Base-by-base conservation (phyloP, 1,139 yeast species). In the Lodderomyces orthopsilosis region DNA sequence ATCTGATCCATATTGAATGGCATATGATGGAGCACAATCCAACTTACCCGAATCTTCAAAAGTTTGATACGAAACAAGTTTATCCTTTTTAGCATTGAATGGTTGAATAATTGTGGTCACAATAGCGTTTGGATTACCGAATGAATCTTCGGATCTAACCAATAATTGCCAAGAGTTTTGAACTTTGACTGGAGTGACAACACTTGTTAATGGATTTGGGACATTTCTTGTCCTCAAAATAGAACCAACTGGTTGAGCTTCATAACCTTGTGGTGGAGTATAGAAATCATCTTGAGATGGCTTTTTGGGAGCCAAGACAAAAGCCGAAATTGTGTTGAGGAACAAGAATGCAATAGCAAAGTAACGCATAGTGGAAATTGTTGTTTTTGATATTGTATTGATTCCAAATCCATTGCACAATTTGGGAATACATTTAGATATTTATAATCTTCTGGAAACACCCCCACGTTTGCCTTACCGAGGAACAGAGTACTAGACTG, bases 21-120 rank as follows among this genome's bases (percentile, higher is more conserved):
- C 58, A 41, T 50, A 51, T n/a, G 52, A 44, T 7, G 54, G 53
- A 14, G 52, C 41, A 46, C 56, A 52, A 21, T 51, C 42, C 6
- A 43, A 15, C 6, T 33, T 35, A 2, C 48, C 45, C 2, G 55
- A 32, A 40, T 52, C 55, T 45, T 52, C 53, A 36, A 41, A 45
- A 6, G 45, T 32, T 38, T 48, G 51, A 28, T 55, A 62, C 7
- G 58, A 50, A 13, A 62, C 50, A 13, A 63, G 37, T 42, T 57
- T 57, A 15, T 46, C 41, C 6, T 56, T 50, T 41, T 61, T 59
- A 14, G 63, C 57, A 34, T 61, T 56, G 38, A 46, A 52, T 1
- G 74, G 71, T 47, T 62, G 59, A 22, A 65, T 55, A 14, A 68
- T 44, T 2, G 73, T 64, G 2, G 68, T 54, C n/a, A 61, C 67